These are phyloP conservation scores for Sporothrix phasma DNA, from an alignment of 2,329 filamentous ascomycete species.

Conservation along the genomic window DNA sequence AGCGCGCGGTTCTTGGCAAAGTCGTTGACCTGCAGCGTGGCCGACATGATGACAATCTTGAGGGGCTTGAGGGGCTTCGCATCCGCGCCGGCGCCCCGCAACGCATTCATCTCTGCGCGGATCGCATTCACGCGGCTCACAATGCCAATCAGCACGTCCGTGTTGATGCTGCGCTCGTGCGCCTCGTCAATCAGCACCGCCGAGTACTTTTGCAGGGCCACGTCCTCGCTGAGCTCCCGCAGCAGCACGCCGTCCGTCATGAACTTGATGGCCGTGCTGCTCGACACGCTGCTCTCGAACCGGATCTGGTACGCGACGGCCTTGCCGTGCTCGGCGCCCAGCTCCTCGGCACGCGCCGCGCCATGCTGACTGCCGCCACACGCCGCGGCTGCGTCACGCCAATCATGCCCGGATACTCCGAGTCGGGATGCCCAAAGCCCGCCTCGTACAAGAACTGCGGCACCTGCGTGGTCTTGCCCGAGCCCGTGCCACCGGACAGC, in stretches of 20 bases:
- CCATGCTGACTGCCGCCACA: conserved; percentile 95
- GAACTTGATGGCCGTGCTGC: conserved; percentile 87
- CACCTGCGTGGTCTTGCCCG: conserved; percentile 94
- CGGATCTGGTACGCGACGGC: conserved; percentile 88
- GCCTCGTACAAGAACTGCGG: conserved; percentile 94
- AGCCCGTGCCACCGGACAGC: conserved; percentile 89
- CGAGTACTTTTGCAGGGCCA: conserved; percentile 81
- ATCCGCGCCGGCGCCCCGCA: conserved; percentile 34
- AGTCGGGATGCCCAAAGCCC: conserved; percentile 70
- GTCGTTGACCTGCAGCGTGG: conserved; percentile 82
- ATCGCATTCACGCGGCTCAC: conserved; percentile 85
- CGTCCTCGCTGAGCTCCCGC: conserved; percentile 82
- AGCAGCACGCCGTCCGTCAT: conserved; percentile 97
- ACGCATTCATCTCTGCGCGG: conserved; percentile 51
- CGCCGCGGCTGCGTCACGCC: conserved; percentile 89
- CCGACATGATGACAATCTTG: conserved; percentile 97
- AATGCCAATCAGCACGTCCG: conserved; percentile 96
- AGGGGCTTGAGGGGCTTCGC: conserved; percentile 59
- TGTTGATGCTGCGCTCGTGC: conserved; percentile 94
- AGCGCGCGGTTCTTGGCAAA: conserved; percentile 75
- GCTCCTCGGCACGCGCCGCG: conserved; percentile 78
- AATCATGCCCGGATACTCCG: conserved; percentile 82
- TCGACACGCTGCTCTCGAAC: conserved; percentile 74
- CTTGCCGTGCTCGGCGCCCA: conserved; percentile 60
- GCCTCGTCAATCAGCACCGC: conserved; percentile 93